Evolutionary conservation across 2,329 filamentous ascomycete genomes (phyloP).

Genomic region (Endoconidiophora laricicola): DNA sequence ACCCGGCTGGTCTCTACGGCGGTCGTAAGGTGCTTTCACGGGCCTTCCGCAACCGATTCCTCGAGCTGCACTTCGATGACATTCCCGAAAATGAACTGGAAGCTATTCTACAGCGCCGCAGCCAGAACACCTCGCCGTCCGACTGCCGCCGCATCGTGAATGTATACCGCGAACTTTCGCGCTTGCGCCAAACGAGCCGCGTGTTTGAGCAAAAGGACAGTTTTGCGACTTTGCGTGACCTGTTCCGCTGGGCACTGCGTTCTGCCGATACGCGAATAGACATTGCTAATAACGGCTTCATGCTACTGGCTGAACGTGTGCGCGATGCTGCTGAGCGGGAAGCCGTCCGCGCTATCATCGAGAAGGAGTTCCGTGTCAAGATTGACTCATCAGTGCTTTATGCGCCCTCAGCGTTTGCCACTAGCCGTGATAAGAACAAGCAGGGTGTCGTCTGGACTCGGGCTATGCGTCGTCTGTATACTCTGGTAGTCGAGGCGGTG

Average conservation of each 20-base stretch:
- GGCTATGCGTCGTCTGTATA: slow-evolving; percentile 82
- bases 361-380: slow-evolving; percentile 73
- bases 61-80: slow-evolving; percentile 95
- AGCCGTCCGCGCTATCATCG: slow-evolving; percentile 75
- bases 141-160: slow-evolving; percentile 83
- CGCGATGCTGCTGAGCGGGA: slow-evolving; percentile 74
- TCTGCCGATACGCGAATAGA: slow-evolving; percentile 74
- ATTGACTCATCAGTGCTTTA: slow-evolving; percentile 66
- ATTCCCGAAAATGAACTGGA: slow-evolving; percentile 91
- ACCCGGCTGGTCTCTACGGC: slow-evolving; percentile 87
- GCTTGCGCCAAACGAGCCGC: slow-evolving; percentile 73
- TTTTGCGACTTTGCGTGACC: slow-evolving; percentile 86
- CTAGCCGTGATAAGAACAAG: slow-evolving; percentile 29
- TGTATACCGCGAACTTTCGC: slow-evolving; percentile 84
- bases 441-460: slow-evolving; percentile 80
- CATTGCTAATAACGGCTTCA: slow-evolving; percentile 82
- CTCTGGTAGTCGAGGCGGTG: slow-evolving; percentile 74
- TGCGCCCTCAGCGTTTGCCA: slow-evolving; percentile 28
- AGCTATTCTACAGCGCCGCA: slow-evolving; percentile 75
- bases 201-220: slow-evolving; percentile 95
- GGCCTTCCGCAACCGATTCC: slow-evolving; percentile 89
- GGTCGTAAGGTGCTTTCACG: slow-evolving; percentile 84
- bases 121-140: slow-evolving; percentile 70
- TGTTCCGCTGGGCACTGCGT: slow-evolving; percentile 88
- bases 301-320: slow-evolving; percentile 88